Base-by-base conservation (phyloP, 2,329 filamentous ascomycete genomes). In the Exserohilum rostratum region DNA sequence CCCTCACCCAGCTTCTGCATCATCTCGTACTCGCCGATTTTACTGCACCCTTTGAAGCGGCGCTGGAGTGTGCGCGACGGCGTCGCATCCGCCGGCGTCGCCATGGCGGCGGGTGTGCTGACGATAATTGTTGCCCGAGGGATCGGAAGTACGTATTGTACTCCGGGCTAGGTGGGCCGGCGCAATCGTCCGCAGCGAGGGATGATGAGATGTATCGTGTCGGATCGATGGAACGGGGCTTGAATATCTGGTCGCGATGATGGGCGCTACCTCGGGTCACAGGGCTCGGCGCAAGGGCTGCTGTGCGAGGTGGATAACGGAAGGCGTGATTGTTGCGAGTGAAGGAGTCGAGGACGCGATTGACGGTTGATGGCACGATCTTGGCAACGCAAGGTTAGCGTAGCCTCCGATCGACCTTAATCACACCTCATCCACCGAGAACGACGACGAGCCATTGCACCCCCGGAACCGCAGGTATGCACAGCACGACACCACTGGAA, bases 1-100 rank as follows among this genome's bases (percentile, higher is more conserved):
- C 93, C 93, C 75, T 98, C 93, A 65, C 93, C 93, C 51, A 99
- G 85, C 78, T 96, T 96, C 47, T 87, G 87, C 64, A 90, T 78
- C 33, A 95, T 80, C 65, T 93, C 90, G 74, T 95, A 96, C 64
- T 92, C 89, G 64, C 81, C 79, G 63, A 96, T 92, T 68, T 85
- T 86, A 44, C 92, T 95, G 80, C 93, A 97, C 58, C 95, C 95
- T 48, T 82, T 81, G 74, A 96, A 99, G 61, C 88, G 69, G 74
- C 79, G 72, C 75, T 84, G 71, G 63, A 75, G 55, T 77, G 78
- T 69, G 77, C 79, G 43, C 80, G 81, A 55, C 83, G 83, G 71
- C 80, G 66, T 59, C 25, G 63, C 55, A 12, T 58, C 51, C 20
- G 62, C 50, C 5, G 63, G 40, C 44, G 47, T 60, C 30, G 64